These are phyloP conservation scores for Flaveria trinervia DNA, from an alignment of 129 eudicot genomes.

Conservation along the genomic window DNA sequence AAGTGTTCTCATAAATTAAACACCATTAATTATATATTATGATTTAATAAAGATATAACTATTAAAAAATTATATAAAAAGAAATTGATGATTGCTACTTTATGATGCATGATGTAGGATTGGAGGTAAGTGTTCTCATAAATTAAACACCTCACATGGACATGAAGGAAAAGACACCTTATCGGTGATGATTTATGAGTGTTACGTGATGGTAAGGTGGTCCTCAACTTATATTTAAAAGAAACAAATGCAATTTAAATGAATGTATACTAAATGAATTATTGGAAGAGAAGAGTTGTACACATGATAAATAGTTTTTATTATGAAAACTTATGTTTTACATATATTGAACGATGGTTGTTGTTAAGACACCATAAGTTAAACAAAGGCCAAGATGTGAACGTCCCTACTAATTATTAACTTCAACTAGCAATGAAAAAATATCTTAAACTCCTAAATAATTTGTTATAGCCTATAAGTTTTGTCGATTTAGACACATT, in stretches of 20 bases:
- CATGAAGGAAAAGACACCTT: constrained; percentile 37
- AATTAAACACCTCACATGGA: constrained; percentile 40
- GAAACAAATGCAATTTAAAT: not conserved
- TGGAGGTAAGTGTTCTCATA: constrained; percentile 17
- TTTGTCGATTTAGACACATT: too few relatives aligned
- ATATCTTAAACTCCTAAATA: not conserved
- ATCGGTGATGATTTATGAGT: constrained; percentile 16
- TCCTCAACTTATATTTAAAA: constrained; percentile 20
- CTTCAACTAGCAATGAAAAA: too few relatives aligned
- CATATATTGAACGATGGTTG: not conserved
- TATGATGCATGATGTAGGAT: constrained; percentile 25
- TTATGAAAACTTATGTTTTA: not conserved
- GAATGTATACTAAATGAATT: not conserved
- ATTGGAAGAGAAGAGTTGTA: not conserved
- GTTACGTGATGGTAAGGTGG: constrained; percentile 27
- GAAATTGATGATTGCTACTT: not conserved
- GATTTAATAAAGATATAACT: too few relatives aligned
- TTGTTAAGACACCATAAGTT: not conserved
- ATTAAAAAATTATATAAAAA: not conserved
- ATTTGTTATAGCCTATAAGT: not conserved
- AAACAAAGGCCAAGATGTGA: too few relatives aligned
- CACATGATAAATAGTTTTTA: not conserved
- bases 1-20: constrained; percentile 23
- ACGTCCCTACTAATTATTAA: too few relatives aligned
- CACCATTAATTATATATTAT: not conserved